Evolutionary conservation across 1,284 basidiomycete species (phyloP), one percentile per base, ranked within the genome.

Genomic region (Leucoagaricus sp.): DNA sequence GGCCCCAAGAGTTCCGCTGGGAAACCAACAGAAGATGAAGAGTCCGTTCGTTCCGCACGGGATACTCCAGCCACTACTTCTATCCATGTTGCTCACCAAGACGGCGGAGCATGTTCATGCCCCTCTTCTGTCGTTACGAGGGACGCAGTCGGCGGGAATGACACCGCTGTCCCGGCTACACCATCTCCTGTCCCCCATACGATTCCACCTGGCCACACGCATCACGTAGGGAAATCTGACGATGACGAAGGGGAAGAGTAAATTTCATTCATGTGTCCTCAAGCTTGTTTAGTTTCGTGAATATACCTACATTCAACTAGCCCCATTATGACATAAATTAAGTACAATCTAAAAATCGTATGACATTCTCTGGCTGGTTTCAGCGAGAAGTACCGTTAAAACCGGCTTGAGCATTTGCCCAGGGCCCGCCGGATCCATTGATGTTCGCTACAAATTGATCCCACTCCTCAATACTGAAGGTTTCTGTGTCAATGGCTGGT

Each of bases 401-500:
- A 23, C 25, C 28, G 12, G 28, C 4, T 17, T 33, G 8, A 7
- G 31, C 25, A 9, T 13, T 25, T 7, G n/a, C 4, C 41, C 57
- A 53, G 4, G 28, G 10, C 2, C 26, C 25, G 28, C 21, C 28
- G 25, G 60, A 44, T 46, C 53, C 61, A 25, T 53, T 57, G 46
- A 72, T 60, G 42, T 64, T 69, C 38, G 55, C 60, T 49, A 75
- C 59, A 59, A 73, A 76, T 17, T 61, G 61, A 21, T 72, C 69
- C 75, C 75, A 76, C 53, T 75, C 72, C 33, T 71, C 70, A 49
- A 68, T 55, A 58, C 75, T 76, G 55, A 12, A 48, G 25, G 12
- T 15, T 7, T 8, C 38, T 28, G 1, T 19, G 26, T 57, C 34
- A 57, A 42, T 17, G 25, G 34, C 36, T 5, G 10, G 4, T 26